These are phyloP conservation scores for Endothia cerciana DNA, from an alignment of 2,329 filamentous ascomycete species.

Conservation along the genomic window DNA sequence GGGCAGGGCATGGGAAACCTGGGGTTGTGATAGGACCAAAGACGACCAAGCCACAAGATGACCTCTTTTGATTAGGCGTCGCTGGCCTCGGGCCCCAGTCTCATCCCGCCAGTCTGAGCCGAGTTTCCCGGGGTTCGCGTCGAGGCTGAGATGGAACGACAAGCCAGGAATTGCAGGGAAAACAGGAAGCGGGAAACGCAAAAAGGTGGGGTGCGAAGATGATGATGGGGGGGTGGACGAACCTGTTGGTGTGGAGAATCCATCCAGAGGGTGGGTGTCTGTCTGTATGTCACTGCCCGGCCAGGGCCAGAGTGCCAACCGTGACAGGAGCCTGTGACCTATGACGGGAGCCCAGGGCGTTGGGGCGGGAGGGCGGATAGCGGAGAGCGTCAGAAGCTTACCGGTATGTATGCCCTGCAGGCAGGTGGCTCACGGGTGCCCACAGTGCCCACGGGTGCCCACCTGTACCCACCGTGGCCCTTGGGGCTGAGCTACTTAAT, in stretches of 20 bases:
- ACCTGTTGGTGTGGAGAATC: conserved; percentile 2
- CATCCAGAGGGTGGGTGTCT: too few relatives aligned
- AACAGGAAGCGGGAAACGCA: background rate
- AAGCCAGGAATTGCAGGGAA: background rate
- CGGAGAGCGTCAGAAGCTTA: too few relatives aligned
- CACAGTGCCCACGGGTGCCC: too few relatives aligned
- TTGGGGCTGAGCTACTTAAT: too few relatives aligned
- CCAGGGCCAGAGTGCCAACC: too few relatives aligned
- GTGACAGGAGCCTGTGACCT: too few relatives aligned
- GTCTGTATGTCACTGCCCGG: too few relatives aligned
- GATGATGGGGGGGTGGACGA: background rate
- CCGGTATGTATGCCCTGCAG: too few relatives aligned
- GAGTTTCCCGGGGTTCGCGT: background rate
- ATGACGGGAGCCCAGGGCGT: too few relatives aligned
- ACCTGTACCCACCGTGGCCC: too few relatives aligned
- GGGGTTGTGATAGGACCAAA: conserved; percentile 6
- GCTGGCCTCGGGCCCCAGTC: background rate
- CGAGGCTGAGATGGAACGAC: background rate
- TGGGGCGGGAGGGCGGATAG: too few relatives aligned
- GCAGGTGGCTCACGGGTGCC: too few relatives aligned
- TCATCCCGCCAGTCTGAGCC: conserved; percentile 1
- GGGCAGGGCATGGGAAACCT: background rate
- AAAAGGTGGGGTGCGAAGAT: background rate
- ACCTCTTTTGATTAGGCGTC: conserved; percentile 1
- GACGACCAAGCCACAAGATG: conserved; percentile 7